phyloP scores from a whole-genome alignment of 106 monocot genomes.

The Apostasia shenzhenica region DNA sequence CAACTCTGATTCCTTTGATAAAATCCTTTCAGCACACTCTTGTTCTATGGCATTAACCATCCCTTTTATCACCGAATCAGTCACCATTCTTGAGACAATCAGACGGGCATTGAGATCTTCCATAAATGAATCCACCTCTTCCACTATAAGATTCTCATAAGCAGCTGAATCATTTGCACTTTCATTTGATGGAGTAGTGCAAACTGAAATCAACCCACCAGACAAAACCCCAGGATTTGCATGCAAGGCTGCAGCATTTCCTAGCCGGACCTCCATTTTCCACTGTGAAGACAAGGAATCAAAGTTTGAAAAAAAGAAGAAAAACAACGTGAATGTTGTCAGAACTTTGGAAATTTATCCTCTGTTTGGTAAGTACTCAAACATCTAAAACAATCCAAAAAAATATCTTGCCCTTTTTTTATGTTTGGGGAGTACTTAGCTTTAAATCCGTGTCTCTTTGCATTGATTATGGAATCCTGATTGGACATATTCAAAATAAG shows the following conservation, averaged over 20 bases:
- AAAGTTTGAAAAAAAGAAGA: too few relatives aligned
- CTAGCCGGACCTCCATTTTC: slow-evolving; percentile 1
- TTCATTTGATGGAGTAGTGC: background rate
- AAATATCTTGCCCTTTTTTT: too few relatives aligned
- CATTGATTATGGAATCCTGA: too few relatives aligned
- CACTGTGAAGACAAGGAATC: background rate
- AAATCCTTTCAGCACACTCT: slow-evolving; percentile 42
- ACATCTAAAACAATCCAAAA: too few relatives aligned
- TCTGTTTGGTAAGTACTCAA: too few relatives aligned
- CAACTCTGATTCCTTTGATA: slow-evolving; percentile 46
- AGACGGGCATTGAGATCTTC: slow-evolving; percentile 56
- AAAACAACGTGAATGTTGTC: too few relatives aligned
- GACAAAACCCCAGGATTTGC: background rate
- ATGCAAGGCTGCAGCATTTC: background rate
- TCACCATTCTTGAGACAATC: slow-evolving; percentile 74
- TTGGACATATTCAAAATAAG: too few relatives aligned
- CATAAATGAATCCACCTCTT: slow-evolving; percentile 57
- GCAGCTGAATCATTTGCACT: background rate
- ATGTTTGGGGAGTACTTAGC: too few relatives aligned
- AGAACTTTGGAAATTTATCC: too few relatives aligned
- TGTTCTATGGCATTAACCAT: slow-evolving; percentile 55
- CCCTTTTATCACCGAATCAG: slow-evolving; percentile 60
- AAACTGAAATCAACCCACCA: background rate
- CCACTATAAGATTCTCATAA: slow-evolving; percentile 29
- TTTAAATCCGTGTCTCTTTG: too few relatives aligned